Percentiles rank a stretch among this genome's conserved stretches.
These are phyloP conservation scores for Papiliotrema laurentii DNA, from an alignment of 1,284 basidiomycete species.

Conservation along the genomic window DNA sequence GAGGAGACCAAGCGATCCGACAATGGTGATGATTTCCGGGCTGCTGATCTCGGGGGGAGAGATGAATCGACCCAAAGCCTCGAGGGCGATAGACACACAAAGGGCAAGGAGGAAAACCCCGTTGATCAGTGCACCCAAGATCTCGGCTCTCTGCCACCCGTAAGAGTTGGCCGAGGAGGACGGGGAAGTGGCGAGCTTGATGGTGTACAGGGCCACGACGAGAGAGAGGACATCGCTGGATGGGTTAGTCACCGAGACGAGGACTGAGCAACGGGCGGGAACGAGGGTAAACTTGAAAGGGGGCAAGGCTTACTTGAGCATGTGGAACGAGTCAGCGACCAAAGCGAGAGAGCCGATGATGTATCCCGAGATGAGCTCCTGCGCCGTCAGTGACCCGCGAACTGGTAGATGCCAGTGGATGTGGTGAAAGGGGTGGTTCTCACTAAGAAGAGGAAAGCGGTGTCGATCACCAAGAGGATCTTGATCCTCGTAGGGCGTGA, in stretches of 20 bases:
- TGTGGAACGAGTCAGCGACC: conserved; percentile 96
- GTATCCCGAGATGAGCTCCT: conserved; percentile 63
- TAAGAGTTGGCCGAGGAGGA: conserved; percentile 43
- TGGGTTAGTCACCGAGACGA: conserved; percentile 8
- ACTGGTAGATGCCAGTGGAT: conserved; percentile 5
- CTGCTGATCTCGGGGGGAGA: conserved; percentile 80
- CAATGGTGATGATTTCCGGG: conserved; percentile 81
- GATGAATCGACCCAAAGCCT: conserved; percentile 88
- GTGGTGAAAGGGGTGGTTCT: conserved; percentile 25
- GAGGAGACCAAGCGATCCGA: conserved; percentile 81
- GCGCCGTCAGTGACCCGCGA: too few relatives aligned
- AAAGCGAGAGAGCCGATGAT: conserved; percentile 90
- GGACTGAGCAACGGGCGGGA: not conserved
- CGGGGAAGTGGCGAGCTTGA: conserved; percentile 62
- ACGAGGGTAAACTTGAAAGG: not conserved
- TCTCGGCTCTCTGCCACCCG: conserved; percentile 95
- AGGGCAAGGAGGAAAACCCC: conserved; percentile 94
- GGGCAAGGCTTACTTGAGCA: conserved; percentile 71
- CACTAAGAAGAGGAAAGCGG: conserved; percentile 89
- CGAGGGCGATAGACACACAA: conserved; percentile 92
- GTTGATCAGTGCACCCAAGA: conserved; percentile 89
- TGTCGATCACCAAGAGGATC: conserved; percentile 76
- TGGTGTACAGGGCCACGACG: conserved; percentile 92
- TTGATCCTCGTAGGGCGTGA: conserved; percentile 74
- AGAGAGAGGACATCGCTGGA: conserved; percentile 88